phyloP scores from a whole-genome alignment of 2,329 filamentous ascomycete species.

The Paecilomyces variotii region DNA sequence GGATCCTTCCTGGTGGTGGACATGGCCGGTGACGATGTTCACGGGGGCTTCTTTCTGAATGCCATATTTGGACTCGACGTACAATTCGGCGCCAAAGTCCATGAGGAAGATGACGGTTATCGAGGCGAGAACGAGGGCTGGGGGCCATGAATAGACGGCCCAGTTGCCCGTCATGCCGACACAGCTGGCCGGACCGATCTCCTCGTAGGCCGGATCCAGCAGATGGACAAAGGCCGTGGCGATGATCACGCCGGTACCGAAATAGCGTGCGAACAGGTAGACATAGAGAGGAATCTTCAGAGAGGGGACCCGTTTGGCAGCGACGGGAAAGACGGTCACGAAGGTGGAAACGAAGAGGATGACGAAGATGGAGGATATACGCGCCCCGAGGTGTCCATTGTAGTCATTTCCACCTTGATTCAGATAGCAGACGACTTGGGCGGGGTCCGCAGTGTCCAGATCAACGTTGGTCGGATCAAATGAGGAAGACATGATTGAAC shows the following conservation, averaged over 20 bases:
- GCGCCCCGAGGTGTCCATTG: constrained; percentile 40
- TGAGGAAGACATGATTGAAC: not conserved
- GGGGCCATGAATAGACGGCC: constrained; percentile 45
- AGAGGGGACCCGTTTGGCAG: constrained; percentile 31
- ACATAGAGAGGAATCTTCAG: constrained; percentile 35
- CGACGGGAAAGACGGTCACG: constrained; percentile 40
- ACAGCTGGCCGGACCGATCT: constrained; percentile 42
- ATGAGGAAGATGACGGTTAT: constrained; percentile 44
- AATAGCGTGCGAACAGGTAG: constrained; percentile 42
- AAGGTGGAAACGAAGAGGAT: constrained; percentile 34
- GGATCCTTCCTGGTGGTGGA: constrained; percentile 8
- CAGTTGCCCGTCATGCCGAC: constrained; percentile 48
- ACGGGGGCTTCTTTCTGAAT: constrained; percentile 9
- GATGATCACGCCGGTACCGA: constrained; percentile 41
- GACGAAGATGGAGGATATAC: constrained; percentile 39
- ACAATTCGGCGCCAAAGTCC: constrained; percentile 45
- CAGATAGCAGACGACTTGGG: constrained; percentile 46
- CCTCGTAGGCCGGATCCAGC: constrained; percentile 37
- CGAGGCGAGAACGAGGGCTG: constrained; percentile 43
- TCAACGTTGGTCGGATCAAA: constrained; percentile 38
- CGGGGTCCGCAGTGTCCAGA: constrained; percentile 34
- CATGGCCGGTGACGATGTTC: constrained; percentile 11
- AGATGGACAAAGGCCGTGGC: constrained; percentile 43
- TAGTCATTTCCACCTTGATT: constrained; percentile 43
- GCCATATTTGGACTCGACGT: constrained; percentile 43